These are phyloP conservation scores for Globisporangium mamillatum DNA, from an alignment of 352 stramenopile genomes.

Conservation along the genomic window DNA sequence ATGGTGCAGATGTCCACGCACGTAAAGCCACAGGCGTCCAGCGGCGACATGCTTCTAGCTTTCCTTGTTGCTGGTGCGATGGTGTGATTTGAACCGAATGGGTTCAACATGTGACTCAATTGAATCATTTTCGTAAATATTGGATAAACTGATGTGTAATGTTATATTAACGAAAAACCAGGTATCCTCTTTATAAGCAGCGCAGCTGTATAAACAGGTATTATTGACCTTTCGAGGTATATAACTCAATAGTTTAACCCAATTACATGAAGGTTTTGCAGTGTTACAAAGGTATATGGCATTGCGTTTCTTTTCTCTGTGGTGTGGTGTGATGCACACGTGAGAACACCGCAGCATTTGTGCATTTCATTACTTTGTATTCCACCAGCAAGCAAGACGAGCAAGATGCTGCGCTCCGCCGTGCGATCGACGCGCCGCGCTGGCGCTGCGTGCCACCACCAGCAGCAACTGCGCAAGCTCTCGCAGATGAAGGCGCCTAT, in stretches of 20 bases:
- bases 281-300: neutral
- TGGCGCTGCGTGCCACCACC: neutral
- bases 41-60: neutral
- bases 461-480: conserved; percentile 16
- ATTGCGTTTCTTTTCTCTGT: conserved; percentile 2
- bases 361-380: neutral
- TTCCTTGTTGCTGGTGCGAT: neutral
- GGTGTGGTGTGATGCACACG: neutral
- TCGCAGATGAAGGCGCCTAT: conserved; percentile 1
- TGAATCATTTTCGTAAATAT: neutral
- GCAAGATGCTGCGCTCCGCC: conserved; percentile 14
- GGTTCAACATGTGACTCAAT: neutral
- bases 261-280: neutral
- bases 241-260: neutral
- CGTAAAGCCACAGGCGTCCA: neutral
- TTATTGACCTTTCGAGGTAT: neutral
- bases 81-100: neutral
- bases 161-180: neutral
- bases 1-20: neutral
- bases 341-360: neutral
- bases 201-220: neutral
- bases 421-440: conserved; percentile 13
- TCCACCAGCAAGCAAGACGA: neutral
- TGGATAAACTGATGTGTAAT: neutral
- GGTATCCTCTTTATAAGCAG: neutral